Evolutionary conservation across 2,329 filamentous ascomycete species (phyloP).

Genomic region (Berkeleyomyces basicola): DNA sequence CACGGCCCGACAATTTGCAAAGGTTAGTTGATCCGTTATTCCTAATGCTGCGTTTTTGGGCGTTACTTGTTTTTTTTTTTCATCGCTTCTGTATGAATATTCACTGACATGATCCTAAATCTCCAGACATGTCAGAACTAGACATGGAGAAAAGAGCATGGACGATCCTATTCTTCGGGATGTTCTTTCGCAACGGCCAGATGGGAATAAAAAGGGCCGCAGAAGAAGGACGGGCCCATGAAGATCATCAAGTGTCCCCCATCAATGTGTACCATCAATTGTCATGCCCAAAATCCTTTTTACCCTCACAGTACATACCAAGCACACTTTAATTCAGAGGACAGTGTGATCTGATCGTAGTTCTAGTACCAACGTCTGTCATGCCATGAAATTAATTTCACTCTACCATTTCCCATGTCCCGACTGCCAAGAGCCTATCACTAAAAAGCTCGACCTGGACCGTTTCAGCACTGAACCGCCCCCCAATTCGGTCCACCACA

Average conservation of each 20-base stretch:
- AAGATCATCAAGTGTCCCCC: slow-evolving; percentile 13
- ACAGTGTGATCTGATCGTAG: not conserved
- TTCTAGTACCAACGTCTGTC: not conserved
- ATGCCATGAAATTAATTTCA: not conserved
- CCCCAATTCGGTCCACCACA: slow-evolving; percentile 65
- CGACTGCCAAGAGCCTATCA: slow-evolving; percentile 28
- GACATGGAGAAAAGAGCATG: slow-evolving; percentile 78
- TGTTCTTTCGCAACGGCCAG: slow-evolving; percentile 69
- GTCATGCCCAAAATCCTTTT: not conserved
- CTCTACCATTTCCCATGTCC: slow-evolving; percentile 25
- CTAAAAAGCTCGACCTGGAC: slow-evolving; percentile 38
- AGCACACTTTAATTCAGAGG: no score
- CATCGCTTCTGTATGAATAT: not conserved
- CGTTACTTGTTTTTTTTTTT: not conserved
- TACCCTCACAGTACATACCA: not conserved
- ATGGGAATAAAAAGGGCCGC: slow-evolving; percentile 67
- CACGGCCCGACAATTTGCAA: slow-evolving; percentile 87
- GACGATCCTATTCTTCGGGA: slow-evolving; percentile 69
- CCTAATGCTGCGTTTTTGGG: not conserved
- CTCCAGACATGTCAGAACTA: slow-evolving; percentile 75
- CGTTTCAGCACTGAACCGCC: slow-evolving; percentile 24
- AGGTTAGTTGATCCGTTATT: slow-evolving; percentile 37
- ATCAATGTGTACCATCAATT: not conserved
- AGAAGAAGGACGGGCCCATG: slow-evolving; percentile 43
- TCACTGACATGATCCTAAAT: not conserved